These are phyloP conservation scores for Skeletonema costatum DNA, from an alignment of 108 stramenopile genomes.

Conservation along the genomic window DNA sequence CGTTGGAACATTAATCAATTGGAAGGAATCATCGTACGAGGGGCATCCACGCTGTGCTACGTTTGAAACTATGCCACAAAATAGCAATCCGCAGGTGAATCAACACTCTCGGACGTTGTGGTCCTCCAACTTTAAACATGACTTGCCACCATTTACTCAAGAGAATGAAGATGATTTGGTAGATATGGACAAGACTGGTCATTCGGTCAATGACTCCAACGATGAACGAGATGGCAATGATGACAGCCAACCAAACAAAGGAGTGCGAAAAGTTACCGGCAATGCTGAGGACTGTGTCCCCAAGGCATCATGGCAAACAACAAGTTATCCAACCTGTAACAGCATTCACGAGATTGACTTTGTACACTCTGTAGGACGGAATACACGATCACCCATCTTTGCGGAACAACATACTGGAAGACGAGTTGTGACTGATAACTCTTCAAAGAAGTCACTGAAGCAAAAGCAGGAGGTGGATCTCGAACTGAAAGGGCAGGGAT, in stretches of 20 bases:
- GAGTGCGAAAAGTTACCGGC: background rate
- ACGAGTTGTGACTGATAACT: background rate
- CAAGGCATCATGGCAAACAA: background rate
- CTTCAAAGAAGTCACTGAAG: background rate
- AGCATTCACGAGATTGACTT: background rate
- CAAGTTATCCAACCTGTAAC: constrained; percentile 1
- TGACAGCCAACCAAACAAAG: background rate
- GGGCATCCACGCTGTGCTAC: background rate
- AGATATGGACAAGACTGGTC: background rate
- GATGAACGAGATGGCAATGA: background rate
- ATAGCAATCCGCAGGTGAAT: background rate
- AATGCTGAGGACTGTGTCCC: background rate
- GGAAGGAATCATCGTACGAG: background rate
- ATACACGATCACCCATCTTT: background rate
- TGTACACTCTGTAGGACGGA: background rate
- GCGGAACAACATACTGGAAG: background rate
- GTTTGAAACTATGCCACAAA: background rate
- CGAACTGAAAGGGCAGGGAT: background rate
- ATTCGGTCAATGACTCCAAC: background rate
- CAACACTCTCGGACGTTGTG: background rate
- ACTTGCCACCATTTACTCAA: background rate
- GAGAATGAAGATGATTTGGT: background rate
- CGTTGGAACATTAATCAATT: background rate
- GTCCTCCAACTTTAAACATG: background rate
- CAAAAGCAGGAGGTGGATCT: background rate